Conservation (phyloP, 257 asterid species). For the Gardenia jasminoides region DNA sequence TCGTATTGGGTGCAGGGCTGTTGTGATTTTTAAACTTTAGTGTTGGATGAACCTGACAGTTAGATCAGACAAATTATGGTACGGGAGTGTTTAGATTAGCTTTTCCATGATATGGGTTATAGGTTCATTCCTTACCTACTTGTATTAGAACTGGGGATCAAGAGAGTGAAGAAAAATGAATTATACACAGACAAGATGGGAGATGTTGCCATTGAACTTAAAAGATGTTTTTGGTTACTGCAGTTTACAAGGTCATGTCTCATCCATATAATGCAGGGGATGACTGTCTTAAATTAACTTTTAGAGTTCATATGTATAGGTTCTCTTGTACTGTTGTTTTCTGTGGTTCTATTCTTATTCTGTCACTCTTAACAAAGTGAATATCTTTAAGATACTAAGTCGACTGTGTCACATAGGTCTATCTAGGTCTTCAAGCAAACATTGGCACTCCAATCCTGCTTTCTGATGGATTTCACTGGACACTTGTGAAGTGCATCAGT, state of each 20-base stretch:
- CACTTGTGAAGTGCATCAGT: constrained; percentile 77
- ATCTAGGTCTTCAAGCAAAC: too few relatives aligned
- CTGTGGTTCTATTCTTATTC: background rate
- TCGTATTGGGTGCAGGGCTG: too few relatives aligned
- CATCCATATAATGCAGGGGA: background rate
- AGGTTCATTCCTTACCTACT: background rate
- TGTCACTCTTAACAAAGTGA: background rate
- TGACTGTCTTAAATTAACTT: background rate
- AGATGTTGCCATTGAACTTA: too few relatives aligned
- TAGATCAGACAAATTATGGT: background rate
- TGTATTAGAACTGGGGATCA: too few relatives aligned
- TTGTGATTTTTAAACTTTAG: background rate
- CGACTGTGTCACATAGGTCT: too few relatives aligned
- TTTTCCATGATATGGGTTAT: background rate
- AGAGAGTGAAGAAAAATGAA: background rate
- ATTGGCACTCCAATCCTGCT: too few relatives aligned
- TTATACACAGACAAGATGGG: background rate
- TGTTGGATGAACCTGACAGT: background rate
- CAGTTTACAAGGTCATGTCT: background rate
- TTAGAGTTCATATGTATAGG: background rate
- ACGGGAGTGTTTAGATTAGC: background rate
- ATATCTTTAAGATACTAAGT: too few relatives aligned
- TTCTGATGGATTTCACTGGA: constrained; percentile 72
- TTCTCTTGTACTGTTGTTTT: background rate
- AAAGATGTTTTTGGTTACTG: background rate